Evolutionary conservation across 305 asterid genomes (phyloP).

Genomic region (Fraxinus xanthoxyloides): DNA sequence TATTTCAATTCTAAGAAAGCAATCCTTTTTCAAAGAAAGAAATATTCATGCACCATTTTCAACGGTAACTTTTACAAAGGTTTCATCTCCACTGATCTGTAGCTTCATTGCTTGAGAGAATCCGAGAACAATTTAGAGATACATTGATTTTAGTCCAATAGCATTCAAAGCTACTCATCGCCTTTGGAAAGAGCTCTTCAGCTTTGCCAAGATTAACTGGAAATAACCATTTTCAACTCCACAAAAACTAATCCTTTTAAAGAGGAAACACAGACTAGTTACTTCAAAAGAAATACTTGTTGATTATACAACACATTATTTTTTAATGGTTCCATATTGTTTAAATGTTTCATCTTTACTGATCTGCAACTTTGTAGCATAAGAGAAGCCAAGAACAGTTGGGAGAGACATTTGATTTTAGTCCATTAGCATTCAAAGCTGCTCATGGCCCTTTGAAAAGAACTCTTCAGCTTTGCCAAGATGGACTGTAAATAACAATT

Average conservation of each 20-base stretch:
- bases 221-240: not conserved
- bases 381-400: conserved; percentile 28
- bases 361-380: not conserved
- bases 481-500: not conserved
- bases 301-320: not conserved
- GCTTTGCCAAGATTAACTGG: not conserved
- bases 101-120: not conserved
- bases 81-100: not conserved
- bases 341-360: not conserved
- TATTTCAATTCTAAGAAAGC: not conserved
- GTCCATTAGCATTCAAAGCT: conserved; percentile 48
- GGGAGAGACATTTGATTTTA: conserved; percentile 28
- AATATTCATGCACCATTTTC: not conserved
- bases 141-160: conserved; percentile 34
- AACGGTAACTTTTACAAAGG: not conserved
- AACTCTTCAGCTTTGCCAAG: not conserved
- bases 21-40: not conserved
- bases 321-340: not conserved
- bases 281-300: not conserved
- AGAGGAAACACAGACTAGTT: not conserved
- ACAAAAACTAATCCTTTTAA: not conserved
- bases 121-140: conserved; percentile 34
- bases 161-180: conserved; percentile 40
- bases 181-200: not conserved
- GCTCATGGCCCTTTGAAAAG: conserved; percentile 19